These are phyloP conservation scores for Saturnispora silvae DNA, from an alignment of 805 yeast genomes.

Conservation along the genomic window DNA sequence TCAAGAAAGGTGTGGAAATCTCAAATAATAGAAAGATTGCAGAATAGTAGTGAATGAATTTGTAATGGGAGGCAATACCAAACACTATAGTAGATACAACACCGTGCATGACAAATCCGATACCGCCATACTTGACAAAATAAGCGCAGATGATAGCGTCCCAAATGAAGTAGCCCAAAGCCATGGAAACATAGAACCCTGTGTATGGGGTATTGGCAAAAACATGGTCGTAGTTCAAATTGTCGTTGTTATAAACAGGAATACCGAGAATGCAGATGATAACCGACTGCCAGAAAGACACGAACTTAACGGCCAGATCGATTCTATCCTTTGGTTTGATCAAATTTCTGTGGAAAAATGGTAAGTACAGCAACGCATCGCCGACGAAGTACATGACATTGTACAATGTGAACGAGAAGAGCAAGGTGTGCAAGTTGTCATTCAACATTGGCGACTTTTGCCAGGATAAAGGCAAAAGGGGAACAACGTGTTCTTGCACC, in stretches of 20 bases:
- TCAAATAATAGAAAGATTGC: constrained; percentile 28
- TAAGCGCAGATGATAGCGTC: constrained; percentile 23
- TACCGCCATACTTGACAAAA: constrained; percentile 23
- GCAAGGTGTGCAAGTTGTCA: constrained; percentile 16
- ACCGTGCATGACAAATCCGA: constrained; percentile 29
- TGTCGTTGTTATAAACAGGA: constrained; percentile 22
- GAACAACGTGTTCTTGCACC: constrained; percentile 13
- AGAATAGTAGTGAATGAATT: constrained; percentile 26
- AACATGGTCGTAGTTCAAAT: constrained; percentile 22
- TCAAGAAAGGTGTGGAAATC: constrained; percentile 28
- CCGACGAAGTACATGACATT: constrained; percentile 13
- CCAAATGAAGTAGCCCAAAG: constrained; percentile 29
- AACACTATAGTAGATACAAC: constrained; percentile 27
- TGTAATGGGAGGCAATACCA: constrained; percentile 15
- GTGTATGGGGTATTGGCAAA: constrained; percentile 28
- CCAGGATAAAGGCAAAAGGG: constrained; percentile 14
- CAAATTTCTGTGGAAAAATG: constrained; percentile 11
- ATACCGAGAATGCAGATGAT: constrained; percentile 23
- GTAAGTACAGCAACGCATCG: constrained; percentile 12
- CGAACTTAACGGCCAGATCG: constrained; percentile 26
- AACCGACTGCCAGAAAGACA: constrained; percentile 26
- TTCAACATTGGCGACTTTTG: constrained; percentile 10
- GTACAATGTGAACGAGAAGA: constrained; percentile 15
- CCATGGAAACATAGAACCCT: constrained; percentile 22
- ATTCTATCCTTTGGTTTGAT: constrained; percentile 13